phyloP scores from a whole-genome alignment of 805 yeast genomes.

The Lipomyces yamanashiensis region DNA sequence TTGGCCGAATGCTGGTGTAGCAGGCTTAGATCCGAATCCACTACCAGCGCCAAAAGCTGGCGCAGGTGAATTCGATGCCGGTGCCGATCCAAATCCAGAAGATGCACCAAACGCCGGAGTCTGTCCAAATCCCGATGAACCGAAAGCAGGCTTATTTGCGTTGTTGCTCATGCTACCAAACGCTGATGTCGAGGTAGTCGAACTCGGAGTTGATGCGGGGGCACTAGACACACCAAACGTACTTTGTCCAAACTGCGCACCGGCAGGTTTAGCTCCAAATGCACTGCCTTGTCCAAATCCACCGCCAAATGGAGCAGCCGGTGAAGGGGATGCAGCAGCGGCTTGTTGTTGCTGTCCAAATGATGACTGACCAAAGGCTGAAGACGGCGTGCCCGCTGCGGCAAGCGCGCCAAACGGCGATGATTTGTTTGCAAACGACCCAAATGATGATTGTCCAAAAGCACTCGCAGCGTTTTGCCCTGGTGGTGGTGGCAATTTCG shows the following conservation, averaged over 20 bases:
- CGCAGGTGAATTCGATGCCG: slow-evolving; percentile 6
- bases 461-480: slow-evolving; percentile 16
- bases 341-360: slow-evolving; percentile 11
- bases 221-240: slow-evolving; percentile 10
- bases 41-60: slow-evolving; percentile 7
- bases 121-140: slow-evolving; percentile 19
- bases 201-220: background rate
- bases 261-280: background rate
- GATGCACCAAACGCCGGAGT: slow-evolving; percentile 12
- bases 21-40: slow-evolving; percentile 3
- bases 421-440: background rate
- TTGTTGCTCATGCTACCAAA: background rate
- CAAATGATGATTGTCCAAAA: slow-evolving; percentile 11
- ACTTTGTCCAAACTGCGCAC: slow-evolving; percentile 12
- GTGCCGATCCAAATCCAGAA: background rate
- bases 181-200: slow-evolving; percentile 6
- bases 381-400: slow-evolving; percentile 3
- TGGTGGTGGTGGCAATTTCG: slow-evolving; percentile 13
- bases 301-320: slow-evolving; percentile 7
- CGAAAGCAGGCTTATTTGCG: slow-evolving; percentile 14
- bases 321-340: slow-evolving; percentile 8
- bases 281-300: slow-evolving; percentile 8
- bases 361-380: slow-evolving; percentile 19
- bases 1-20: slow-evolving; percentile 7
- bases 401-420: slow-evolving; percentile 18